Conservation (phyloP, 441 rosid species). For the Adansonia rubrostipa region DNA sequence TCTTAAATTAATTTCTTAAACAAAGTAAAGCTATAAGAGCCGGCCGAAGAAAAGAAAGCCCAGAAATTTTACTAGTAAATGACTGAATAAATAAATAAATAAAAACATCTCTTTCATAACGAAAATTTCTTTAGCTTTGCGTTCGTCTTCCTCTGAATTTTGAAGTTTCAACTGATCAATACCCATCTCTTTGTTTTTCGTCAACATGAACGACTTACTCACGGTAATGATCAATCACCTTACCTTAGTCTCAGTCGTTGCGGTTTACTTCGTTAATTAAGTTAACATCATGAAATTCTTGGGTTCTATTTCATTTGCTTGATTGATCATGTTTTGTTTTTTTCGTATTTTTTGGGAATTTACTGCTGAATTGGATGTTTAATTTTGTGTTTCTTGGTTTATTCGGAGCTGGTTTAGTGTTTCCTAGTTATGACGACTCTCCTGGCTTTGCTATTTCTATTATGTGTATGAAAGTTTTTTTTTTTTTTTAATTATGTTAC, state of each 20-base stretch:
- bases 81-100: neutral
- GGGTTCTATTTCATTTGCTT: neutral
- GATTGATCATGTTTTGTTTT: neutral
- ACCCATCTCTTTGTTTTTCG: neutral
- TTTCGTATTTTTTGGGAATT: neutral
- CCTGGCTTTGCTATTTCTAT: neutral
- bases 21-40: neutral
- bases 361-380: conserved; percentile 1
- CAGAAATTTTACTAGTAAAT: neutral
- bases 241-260: neutral
- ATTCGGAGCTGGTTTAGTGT: conserved; percentile 16
- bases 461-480: conserved; percentile 2
- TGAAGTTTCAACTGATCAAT: conserved; percentile 6
- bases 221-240: conserved; percentile 34
- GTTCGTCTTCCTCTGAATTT: neutral
- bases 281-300: conserved; percentile 8
- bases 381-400: conserved; percentile 8
- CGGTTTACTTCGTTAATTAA: conserved; percentile 2
- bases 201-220: conserved; percentile 58
- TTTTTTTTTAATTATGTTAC: neutral
- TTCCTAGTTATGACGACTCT: neutral
- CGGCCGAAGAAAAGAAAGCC: neutral
- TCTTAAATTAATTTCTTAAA: conserved; percentile 11
- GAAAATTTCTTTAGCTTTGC: neutral
- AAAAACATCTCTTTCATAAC: conserved; percentile 15